A percentile compares a stretch with the other conserved stretches of the same genome.
Conservation (phyloP, 2,329 filamentous ascomycete species). For the Erysiphe pisi region DNA sequence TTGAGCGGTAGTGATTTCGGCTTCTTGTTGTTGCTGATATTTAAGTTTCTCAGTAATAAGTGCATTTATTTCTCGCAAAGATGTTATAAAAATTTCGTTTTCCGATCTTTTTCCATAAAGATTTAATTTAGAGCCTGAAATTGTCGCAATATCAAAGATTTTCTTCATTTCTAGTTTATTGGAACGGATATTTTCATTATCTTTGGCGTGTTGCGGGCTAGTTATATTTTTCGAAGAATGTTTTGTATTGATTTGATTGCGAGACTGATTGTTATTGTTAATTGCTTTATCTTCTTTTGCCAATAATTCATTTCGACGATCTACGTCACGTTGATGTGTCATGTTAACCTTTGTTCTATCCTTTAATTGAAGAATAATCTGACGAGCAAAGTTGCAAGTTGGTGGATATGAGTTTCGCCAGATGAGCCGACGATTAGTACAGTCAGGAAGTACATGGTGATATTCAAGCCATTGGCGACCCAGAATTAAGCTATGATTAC, state of each 20-base stretch:
- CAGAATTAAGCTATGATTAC: neutral
- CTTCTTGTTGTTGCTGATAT: neutral
- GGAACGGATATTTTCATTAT: too few relatives aligned
- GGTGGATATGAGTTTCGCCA: neutral
- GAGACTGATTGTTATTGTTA: too few relatives aligned
- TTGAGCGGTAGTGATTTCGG: neutral
- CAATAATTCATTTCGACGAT: neutral
- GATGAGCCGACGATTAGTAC: neutral
- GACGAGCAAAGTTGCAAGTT: neutral
- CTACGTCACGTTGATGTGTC: neutral
- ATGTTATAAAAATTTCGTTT: neutral
- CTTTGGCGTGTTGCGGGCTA: too few relatives aligned
- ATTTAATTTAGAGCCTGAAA: neutral
- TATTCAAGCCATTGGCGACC: neutral
- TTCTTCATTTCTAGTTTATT: neutral
- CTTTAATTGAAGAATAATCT: neutral
- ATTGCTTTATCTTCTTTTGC: too few relatives aligned
- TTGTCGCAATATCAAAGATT: neutral
- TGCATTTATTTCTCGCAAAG: neutral
- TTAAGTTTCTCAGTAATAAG: neutral
- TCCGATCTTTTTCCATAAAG: slow-evolving; percentile 5
- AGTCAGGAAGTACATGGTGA: neutral
- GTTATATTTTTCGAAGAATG: too few relatives aligned
- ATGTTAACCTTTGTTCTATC: neutral
- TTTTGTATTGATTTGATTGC: too few relatives aligned